Evolutionary conservation across 352 stramenopile species (phyloP), one percentile per base, ranked within the genome.

Genomic region (Phytopythium helicoides): DNA sequence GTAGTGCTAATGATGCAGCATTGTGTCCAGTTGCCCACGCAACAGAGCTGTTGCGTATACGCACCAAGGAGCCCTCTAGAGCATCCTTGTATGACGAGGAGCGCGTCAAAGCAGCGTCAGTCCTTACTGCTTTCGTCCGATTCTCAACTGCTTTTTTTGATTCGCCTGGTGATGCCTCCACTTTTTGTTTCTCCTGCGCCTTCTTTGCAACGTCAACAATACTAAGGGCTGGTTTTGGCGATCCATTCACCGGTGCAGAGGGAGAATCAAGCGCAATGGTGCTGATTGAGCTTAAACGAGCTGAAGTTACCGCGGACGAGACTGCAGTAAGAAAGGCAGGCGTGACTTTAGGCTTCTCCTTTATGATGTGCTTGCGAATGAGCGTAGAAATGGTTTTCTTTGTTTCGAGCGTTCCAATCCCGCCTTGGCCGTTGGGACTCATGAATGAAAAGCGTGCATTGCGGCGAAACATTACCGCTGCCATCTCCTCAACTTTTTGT

Each of bases 401-500:
- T 34, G 72, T 68, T 6, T 62, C 64, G 15, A 26, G n/a, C 9
- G 56, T 62, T 28, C 6, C 40, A 6, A 62, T 14, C 12, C 14
- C 14, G 6, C 18, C 16, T 16, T 16, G 15, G 3, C 18, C 3
- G 3, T 11, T 9, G 5, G 22, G 34, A 33, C 9, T 23, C n/a
- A 22, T 31, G 2, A 35, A 7, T 22, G 47, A 53, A 21, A 42
- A 25, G 31, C 51, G 52, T 16, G 46, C 14, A 11, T 49, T 54
- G 45, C 5, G 62, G 56, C 18, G 50, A 58, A 83, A 84, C 10
- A 86, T 58, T 22, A 40, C 19, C 9, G 46, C 55, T 0, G 70
- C 65, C 72, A 82, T 83, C 15, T 80, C 72, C 45, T 73, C 58
- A 0, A 85, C 71, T 25, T 68, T 61, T 28, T 72, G 64, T 1